These are phyloP conservation scores for Acacia melanoxylon DNA, from an alignment of 306 rosid genomes.

Conservation along the genomic window DNA sequence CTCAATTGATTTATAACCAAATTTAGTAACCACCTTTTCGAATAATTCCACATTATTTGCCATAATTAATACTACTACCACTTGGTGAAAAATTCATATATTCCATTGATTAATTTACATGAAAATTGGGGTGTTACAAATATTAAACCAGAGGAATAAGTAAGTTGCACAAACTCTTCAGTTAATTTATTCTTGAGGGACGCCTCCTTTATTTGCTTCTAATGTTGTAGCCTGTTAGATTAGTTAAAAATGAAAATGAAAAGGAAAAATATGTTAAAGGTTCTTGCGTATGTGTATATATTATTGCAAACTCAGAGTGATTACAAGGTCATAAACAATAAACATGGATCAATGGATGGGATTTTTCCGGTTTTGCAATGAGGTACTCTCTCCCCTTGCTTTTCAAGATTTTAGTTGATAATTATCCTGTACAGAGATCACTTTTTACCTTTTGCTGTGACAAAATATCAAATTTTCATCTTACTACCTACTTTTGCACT, in stretches of 20 bases:
- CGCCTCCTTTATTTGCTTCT: not conserved
- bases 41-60: too few relatives aligned
- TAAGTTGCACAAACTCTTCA: not conserved
- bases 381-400: constrained; percentile 50
- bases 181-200: not conserved
- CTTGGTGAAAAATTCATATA: too few relatives aligned
- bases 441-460: too few relatives aligned
- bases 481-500: not conserved
- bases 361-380: constrained; percentile 91
- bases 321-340: constrained; percentile 94
- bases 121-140: too few relatives aligned
- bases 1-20: too few relatives aligned
- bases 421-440: too few relatives aligned
- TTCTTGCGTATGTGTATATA: constrained; percentile 31
- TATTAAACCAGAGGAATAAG: not conserved
- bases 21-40: too few relatives aligned
- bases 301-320: constrained; percentile 74
- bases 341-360: constrained; percentile 99
- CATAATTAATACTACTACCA: too few relatives aligned
- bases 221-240: not conserved
- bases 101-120: too few relatives aligned
- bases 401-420: too few relatives aligned
- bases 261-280: not conserved
- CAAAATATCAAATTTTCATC: too few relatives aligned
- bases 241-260: not conserved